Evolutionary conservation across 2,329 filamentous ascomycete genomes (phyloP), one percentile per base, ranked within the genome.

Genomic region (Tolypocladium tropicale): DNA sequence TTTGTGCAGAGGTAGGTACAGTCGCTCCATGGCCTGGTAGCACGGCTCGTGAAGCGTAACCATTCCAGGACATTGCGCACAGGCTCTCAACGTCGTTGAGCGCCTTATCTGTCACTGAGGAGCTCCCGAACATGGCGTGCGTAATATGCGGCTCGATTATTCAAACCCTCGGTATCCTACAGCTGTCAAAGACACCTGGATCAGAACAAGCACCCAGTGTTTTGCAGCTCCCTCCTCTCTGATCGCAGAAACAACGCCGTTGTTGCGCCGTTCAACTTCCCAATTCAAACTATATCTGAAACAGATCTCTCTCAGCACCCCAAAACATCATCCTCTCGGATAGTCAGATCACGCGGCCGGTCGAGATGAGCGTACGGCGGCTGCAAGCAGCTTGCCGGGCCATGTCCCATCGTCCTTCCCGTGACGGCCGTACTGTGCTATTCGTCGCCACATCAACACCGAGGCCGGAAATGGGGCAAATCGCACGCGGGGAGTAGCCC

Each of bases 191-290:
- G 46, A 49, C 46, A 32, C 23, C 28, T 6, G 6, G 7, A 49
- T 49, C 46, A 49, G 7, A 21, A 32, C 46, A n/a, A n/a, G 6
- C 51, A 39, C 52, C 25, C 36, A 18, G 18, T 14, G 33, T 32
- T 32, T 39, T 50, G 33, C 46, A 52, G 28, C n/a, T 37, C 36
- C 34, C 50, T 52, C 16, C 36, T 3, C 54, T 21, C 18, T 25
- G 53, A 41, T 23, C 23, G 37, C 14, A 53, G 43, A 54, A 9
- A 50, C 4, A 36, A 34, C n/a, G 30, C 43, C 21, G 16, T 54
- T 52, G 55, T 57, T 57, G 50, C 56, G 53, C 55, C 52, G 53
- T 54, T 49, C 52, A 52, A 52, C 32, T 4, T 30, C 56, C 49
- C 25, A 53, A 33, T 36, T 55, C 55, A 49, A 37, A 55, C 10